Evolutionary conservation across 2,329 filamentous ascomycete genomes (phyloP).

Genomic region (Fusarium armeniacum): DNA sequence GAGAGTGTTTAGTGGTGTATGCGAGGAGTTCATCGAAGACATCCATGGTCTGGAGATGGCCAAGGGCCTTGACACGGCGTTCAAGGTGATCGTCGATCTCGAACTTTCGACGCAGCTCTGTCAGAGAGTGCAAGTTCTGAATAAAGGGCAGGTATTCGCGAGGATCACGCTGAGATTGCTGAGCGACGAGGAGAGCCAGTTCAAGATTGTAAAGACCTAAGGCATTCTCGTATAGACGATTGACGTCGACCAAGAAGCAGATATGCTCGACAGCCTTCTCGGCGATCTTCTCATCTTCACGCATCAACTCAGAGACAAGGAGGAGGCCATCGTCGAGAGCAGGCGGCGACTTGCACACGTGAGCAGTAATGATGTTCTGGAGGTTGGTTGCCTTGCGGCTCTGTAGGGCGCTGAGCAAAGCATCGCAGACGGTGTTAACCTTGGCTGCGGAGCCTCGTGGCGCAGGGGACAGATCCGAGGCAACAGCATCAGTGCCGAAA

Average conservation of each 20-base stretch:
- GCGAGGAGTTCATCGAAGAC: conserved; percentile 82
- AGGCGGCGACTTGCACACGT: conserved; percentile 93
- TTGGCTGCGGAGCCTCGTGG: conserved; percentile 64
- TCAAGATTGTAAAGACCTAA: conserved; percentile 93
- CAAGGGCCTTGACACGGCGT: conserved; percentile 81
- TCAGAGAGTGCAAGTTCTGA: conserved; percentile 83
- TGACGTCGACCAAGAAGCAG: conserved; percentile 95
- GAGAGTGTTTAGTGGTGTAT: conserved; percentile 83
- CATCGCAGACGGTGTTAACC: conserved; percentile 89
- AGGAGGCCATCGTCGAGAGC: conserved; percentile 87
- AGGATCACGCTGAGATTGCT: conserved; percentile 96
- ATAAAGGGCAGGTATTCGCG: conserved; percentile 96
- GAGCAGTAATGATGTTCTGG: conserved; percentile 93
- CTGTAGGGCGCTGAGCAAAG: conserved; percentile 78
- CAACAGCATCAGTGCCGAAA: conserved; percentile 9
- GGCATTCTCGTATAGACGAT: conserved; percentile 90
- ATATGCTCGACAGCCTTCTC: conserved; percentile 96
- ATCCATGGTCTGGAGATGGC: conserved; percentile 79
- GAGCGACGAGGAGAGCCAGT: conserved; percentile 88
- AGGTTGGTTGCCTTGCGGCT: conserved; percentile 74
- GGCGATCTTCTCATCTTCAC: conserved; percentile 77
- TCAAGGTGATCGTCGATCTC: conserved; percentile 90
- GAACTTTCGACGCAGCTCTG: conserved; percentile 79
- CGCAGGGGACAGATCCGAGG: conserved; percentile 29
- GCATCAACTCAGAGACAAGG: conserved; percentile 82